phyloP scores from a whole-genome alignment of 2,329 filamentous ascomycete species.

The Colletotrichum falcatum region DNA sequence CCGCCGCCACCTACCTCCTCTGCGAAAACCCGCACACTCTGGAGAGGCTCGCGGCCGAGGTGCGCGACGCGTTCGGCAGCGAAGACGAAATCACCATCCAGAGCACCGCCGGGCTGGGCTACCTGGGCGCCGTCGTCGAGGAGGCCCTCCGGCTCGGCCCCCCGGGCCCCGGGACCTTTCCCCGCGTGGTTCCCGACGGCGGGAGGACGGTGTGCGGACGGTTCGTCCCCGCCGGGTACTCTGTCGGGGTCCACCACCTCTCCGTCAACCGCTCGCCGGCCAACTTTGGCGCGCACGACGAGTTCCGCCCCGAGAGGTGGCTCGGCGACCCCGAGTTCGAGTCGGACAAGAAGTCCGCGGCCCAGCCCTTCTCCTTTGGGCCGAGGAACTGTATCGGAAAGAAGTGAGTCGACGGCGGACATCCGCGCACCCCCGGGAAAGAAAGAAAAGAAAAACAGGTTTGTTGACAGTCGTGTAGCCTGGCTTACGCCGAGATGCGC shows the following conservation, averaged over 20 bases:
- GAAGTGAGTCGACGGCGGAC: slow-evolving; percentile 53
- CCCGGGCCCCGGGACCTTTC: slow-evolving; percentile 44
- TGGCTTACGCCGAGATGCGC: slow-evolving; percentile 36
- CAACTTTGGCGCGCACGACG: slow-evolving; percentile 26
- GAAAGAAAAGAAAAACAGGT: no score
- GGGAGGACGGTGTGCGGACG: slow-evolving; percentile 49
- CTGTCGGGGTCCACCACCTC: slow-evolving; percentile 43
- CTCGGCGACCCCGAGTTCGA: slow-evolving; percentile 27
- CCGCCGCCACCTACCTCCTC: slow-evolving; percentile 47
- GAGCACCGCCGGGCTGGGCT: slow-evolving; percentile 48
- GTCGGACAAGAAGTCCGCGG: slow-evolving; percentile 53
- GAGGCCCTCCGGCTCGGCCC: slow-evolving; percentile 58
- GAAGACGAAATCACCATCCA: slow-evolving; percentile 53
- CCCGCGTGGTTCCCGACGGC: slow-evolving; percentile 47
- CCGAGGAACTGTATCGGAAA: slow-evolving; percentile 63
- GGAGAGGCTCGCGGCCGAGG: slow-evolving; percentile 51
- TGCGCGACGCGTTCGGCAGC: slow-evolving; percentile 49
- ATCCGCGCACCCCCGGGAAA: no score
- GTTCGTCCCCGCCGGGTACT: slow-evolving; percentile 53
- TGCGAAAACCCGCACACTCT: slow-evolving; percentile 47
- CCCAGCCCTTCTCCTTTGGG: slow-evolving; percentile 62
- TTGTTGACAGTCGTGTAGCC: neutral
- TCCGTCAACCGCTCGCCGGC: slow-evolving; percentile 48
- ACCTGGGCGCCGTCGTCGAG: slow-evolving; percentile 55
- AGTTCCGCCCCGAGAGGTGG: slow-evolving; percentile 33